phyloP scores from a whole-genome alignment of 495 filamentous ascomycete species.

The Penicillium herquei region DNA sequence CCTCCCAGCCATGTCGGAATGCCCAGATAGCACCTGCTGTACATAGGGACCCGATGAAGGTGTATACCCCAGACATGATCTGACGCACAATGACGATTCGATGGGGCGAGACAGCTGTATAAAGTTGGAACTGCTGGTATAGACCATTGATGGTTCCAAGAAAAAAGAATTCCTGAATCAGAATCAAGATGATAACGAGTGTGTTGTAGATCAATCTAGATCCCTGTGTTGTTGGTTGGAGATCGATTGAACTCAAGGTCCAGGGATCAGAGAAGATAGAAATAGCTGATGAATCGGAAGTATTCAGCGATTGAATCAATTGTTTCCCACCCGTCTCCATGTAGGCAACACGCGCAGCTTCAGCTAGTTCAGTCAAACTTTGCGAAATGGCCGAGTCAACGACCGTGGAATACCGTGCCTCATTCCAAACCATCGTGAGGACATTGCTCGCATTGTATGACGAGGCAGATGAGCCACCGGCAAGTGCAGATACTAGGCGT shows the following conservation, averaged over 20 bases:
- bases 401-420: conserved; percentile 47
- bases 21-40: conserved; percentile 50
- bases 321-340: conserved; percentile 27
- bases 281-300: conserved; percentile 29
- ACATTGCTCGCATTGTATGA: conserved; percentile 39
- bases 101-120: conserved; percentile 29
- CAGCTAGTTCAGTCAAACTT: conserved; percentile 29
- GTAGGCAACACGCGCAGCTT: conserved; percentile 37
- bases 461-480: conserved; percentile 25
- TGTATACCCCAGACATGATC: conserved; percentile 41
- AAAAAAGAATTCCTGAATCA: conserved; percentile 58
- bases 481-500: conserved; percentile 33
- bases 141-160: conserved; percentile 43
- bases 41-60: conserved; percentile 44
- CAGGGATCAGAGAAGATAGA: conserved; percentile 43
- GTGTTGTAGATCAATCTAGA: conserved; percentile 53
- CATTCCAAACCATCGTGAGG: conserved; percentile 50
- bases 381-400: conserved; percentile 31
- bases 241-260: conserved; percentile 34
- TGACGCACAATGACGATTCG: conserved; percentile 44
- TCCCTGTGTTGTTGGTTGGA: conserved; percentile 49
- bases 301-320: conserved; percentile 25
- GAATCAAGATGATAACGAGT: conserved; percentile 43
- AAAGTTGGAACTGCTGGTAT: conserved; percentile 44
- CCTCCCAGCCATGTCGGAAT: conserved; percentile 46